phyloP scores from a whole-genome alignment of 768 basidiomycete genomes.

The Phylloporus sp. region DNA sequence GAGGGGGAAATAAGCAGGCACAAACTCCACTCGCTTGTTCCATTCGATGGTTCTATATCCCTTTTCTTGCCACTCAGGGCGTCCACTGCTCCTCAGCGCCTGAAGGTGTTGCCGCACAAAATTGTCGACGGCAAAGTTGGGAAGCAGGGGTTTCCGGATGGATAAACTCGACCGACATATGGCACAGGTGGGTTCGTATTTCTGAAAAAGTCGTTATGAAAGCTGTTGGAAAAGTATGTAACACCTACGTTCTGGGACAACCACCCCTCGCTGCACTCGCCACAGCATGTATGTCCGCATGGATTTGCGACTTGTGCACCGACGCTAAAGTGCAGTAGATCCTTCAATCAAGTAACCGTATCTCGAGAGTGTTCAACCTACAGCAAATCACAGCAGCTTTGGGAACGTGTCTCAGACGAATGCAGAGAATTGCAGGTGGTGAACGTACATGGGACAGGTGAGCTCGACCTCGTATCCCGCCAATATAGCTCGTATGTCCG shows the following conservation, averaged over 20 bases:
- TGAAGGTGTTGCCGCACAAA: constrained; percentile 55
- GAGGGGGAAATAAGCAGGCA: constrained; percentile 2
- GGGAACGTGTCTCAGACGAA: neutral
- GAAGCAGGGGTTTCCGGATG: constrained; percentile 44
- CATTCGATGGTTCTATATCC: constrained; percentile 50
- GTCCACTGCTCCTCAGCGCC: constrained; percentile 41
- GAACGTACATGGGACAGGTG: constrained; percentile 65
- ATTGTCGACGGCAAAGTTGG: constrained; percentile 60
- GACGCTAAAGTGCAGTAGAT: constrained; percentile 39
- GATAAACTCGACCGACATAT: constrained; percentile 51
- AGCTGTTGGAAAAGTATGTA: neutral
- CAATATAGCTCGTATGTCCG: constrained; percentile 32
- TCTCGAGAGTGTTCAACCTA: constrained; percentile 30
- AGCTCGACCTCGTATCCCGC: constrained; percentile 58
- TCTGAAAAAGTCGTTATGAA: constrained; percentile 21
- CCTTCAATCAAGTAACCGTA: neutral
- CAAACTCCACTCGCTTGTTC: constrained; percentile 51
- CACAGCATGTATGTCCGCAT: constrained; percentile 72
- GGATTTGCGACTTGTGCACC: constrained; percentile 60
- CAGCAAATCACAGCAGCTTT: constrained; percentile 73
- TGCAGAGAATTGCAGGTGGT: neutral
- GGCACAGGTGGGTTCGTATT: constrained; percentile 48
- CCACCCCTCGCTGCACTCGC: constrained; percentile 62
- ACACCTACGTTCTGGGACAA: constrained; percentile 44
- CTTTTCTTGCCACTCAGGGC: constrained; percentile 47